A percentile compares a stretch with the other conserved stretches of the same genome.
Conservation (phyloP, 1,139 yeast species). For the Zygotorulaspora mrakii region DNA sequence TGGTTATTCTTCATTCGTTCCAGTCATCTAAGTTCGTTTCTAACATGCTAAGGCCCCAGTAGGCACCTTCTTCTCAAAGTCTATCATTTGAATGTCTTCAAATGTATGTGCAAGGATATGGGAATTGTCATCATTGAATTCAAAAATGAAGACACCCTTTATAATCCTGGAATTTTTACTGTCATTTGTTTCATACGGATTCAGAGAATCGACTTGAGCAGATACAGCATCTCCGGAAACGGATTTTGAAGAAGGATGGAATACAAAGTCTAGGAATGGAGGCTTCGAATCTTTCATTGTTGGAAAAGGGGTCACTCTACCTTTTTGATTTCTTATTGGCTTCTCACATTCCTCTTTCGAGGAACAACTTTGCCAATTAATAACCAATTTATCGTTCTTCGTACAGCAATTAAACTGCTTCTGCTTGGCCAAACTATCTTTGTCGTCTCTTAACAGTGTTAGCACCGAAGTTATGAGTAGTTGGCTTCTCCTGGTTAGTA, state of each 20-base stretch:
- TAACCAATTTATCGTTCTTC: constrained; percentile 49
- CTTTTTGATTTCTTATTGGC: constrained; percentile 15
- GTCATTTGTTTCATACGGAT: constrained; percentile 5
- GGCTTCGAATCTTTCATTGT: constrained; percentile 12
- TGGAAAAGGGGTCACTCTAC: constrained; percentile 16
- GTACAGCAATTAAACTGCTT: constrained; percentile 31
- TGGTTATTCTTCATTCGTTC: no score
- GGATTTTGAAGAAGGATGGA: constrained; percentile 16
- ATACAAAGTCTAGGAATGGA: constrained; percentile 18
- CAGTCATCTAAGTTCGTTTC: no score
- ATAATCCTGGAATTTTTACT: constrained; percentile 39
- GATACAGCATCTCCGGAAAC: constrained; percentile 7
- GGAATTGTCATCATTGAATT: constrained; percentile 56
- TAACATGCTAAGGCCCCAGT: constrained; percentile 21
- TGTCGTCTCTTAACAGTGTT: constrained; percentile 15
- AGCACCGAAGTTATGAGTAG: constrained; percentile 21
- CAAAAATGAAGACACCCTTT: constrained; percentile 71
- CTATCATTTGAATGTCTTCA: constrained; percentile 69
- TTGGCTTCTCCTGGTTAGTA: constrained; percentile 39
- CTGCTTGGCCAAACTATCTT: constrained; percentile 17
- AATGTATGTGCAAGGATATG: constrained; percentile 67
- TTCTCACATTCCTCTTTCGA: constrained; percentile 38
- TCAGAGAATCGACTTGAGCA: constrained; percentile 2
- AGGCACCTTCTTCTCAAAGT: constrained; percentile 36
- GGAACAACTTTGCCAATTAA: constrained; percentile 62